phyloP scores from a whole-genome alignment of 192 early-diverging fungal species.

The Backusella tarrabulga region DNA sequence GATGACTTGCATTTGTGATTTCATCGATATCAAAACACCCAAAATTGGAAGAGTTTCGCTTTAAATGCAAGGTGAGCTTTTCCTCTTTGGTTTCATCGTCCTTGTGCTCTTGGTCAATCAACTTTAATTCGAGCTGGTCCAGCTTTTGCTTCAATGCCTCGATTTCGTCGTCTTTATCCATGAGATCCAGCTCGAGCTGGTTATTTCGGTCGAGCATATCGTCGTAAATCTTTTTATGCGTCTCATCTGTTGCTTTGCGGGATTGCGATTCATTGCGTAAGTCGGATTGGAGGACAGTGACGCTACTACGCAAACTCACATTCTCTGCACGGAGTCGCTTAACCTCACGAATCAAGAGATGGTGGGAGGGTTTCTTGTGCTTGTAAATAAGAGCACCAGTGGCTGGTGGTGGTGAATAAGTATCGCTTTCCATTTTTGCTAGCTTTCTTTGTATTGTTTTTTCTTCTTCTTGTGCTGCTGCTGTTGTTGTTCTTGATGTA shows the following conservation, averaged over 20 bases:
- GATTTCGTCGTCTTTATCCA: constrained; percentile 24
- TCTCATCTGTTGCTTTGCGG: constrained; percentile 24
- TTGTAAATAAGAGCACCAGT: not conserved
- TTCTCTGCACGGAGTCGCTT: constrained; percentile 33
- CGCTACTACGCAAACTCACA: constrained; percentile 13
- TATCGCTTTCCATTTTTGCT: not conserved
- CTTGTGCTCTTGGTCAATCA: not conserved
- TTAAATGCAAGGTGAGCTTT: not conserved
- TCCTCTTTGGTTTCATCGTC: not conserved
- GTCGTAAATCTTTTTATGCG: constrained; percentile 24
- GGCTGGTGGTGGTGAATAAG: not conserved
- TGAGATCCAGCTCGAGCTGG: constrained; percentile 14
- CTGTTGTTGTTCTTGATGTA: not conserved
- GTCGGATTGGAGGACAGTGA: constrained; percentile 26
- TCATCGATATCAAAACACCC: not conserved
- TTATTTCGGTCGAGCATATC: constrained; percentile 11
- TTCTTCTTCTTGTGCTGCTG: not conserved
- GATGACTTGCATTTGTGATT: not conserved
- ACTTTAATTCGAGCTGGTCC: not conserved
- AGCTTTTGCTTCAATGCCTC: constrained; percentile 15
- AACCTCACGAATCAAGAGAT: constrained; percentile 27
- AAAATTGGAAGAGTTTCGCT: not conserved
- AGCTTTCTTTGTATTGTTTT: not conserved
- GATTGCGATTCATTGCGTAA: constrained; percentile 17
- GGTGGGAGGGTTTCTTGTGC: constrained; percentile 16